Base-by-base conservation (phyloP, 2,329 filamentous ascomycete species). In the Leptographium wingfieldii region DNA sequence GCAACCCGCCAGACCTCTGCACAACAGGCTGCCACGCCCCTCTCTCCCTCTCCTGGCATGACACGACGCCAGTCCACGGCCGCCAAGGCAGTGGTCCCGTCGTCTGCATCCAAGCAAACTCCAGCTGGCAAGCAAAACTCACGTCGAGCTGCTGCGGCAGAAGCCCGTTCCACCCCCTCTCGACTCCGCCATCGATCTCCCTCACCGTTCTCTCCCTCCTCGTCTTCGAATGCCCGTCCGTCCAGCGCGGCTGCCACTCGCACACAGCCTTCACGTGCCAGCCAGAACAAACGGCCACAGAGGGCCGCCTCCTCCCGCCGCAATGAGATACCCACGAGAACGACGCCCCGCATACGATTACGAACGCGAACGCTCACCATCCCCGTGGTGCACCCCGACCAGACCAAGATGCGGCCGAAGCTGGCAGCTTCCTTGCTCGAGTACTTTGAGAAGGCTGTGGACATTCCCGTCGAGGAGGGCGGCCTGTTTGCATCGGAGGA, bases 331-430 rank as follows among this genome's bases (percentile, higher is more conserved):
- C 57, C 61, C 29, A 67, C 67, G 9, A 70, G 69, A 48, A 72
- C 73, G 1, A 68, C 71, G 1, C 73, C 78, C 2, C 73, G 77
- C 40, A 80, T 83, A 31, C 78, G 76, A 59, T 64, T 83, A 49
- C 76, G 77, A 31, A 71, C 80, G 27, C 72, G 74, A 60, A 70
- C 71, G 5, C 72, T 76, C 2, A 69, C 72, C 40, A 76, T 86
- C 48, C 84, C 84, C 19, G 69, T 84, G 4, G 77, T 84, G 7
- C 82, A 86, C 66, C 81, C 82, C 6, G 78, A 77, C 29, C 80
- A 85, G 65, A 76, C 81, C 56, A 76, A 78, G 56, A 74, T 80
- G 27, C 75, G 76, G 43, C 72, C 79, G 0, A 82, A 77, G 65
- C 73, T 83, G 57, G 80, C 78, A 12, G 69, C 76, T 0, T 79